Evolutionary conservation across 2,329 filamentous ascomycete genomes (phyloP), one percentile per base, ranked within the genome.

Genomic region (Ilyonectria mors-panacis): DNA sequence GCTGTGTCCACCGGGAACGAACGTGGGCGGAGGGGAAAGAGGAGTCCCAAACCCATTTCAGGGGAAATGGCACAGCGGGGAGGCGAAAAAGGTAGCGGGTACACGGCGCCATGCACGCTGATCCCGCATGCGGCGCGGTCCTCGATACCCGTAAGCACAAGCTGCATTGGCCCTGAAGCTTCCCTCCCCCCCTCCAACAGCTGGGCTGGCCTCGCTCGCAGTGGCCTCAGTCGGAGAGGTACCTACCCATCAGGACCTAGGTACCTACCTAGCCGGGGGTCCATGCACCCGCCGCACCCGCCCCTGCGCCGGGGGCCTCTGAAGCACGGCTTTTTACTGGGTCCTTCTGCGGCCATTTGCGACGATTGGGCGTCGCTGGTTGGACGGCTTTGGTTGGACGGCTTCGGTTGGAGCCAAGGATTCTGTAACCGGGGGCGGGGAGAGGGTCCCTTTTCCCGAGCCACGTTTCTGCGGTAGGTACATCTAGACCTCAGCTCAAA

Each of bases 381-480:
- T 65, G 63, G 63, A 15, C 26, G 26, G 53, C 12, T 30, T 39
- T 3, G 15, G 23, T 33, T 42, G n/a, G 45, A 15, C 26, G 26
- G 53, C 12, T 30, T 39, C 5, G 15, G 23, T 33, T 42, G n/a
- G 45, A 55, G 45, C 37, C 54, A 63, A 55, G 47, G 39, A 44
- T n/a, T 62, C 39, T 59, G 61, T 55, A 60, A 63, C 66, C 59
- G 63, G 63, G 58, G 63, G 63, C 56, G 66, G 63, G 51, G 55
- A 50, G 48, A 35, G 47, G 37, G 39, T 55, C 55, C 44, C 60
- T 64, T 45, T 54, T 53, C 62, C 65, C 56, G 56, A 50, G 45
- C 66, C 62, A 60, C 66, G 66, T 59, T 66, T 59, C 33, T 37
- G 19, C 17, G 17, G 47, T 19, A 17, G 23, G 47, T 28, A 28